Conservation (phyloP, 768 basidiomycete species). For the Chalciporus chontae region DNA sequence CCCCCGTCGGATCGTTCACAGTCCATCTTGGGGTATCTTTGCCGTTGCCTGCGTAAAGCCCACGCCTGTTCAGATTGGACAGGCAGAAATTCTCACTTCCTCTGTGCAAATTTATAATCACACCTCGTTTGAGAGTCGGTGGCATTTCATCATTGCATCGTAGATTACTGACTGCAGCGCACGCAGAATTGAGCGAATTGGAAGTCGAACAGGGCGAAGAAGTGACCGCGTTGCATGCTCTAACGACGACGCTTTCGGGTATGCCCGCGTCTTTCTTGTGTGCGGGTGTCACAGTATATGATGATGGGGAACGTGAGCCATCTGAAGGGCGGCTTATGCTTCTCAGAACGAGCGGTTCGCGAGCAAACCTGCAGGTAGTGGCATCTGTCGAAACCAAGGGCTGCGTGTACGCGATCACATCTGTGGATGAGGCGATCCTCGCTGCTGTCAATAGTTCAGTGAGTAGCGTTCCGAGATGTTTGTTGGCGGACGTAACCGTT, state of each 20-base stretch:
- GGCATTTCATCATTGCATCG: background rate
- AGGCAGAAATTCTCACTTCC: conserved; percentile 43
- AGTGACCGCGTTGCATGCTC: conserved; percentile 48
- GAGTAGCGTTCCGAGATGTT: conserved; percentile 22
- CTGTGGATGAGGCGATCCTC: conserved; percentile 48
- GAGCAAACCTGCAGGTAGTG: conserved; percentile 30
- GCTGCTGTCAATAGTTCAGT: conserved; percentile 79
- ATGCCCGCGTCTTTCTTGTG: conserved; percentile 42
- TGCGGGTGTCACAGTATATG: conserved; percentile 44
- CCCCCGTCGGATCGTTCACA: conserved; percentile 65
- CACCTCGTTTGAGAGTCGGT: conserved; percentile 58
- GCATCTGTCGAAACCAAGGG: conserved; percentile 51
- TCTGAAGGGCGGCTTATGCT: conserved; percentile 60
- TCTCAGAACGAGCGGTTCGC: conserved; percentile 35
- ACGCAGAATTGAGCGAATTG: conserved; percentile 27
- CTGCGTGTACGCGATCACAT: conserved; percentile 64
- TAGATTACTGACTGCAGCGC: conserved; percentile 3
- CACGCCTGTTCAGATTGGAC: conserved; percentile 52
- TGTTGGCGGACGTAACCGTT: background rate
- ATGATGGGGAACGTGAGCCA: conserved; percentile 45
- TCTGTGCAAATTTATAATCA: conserved; percentile 69
- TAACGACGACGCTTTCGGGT: conserved; percentile 27
- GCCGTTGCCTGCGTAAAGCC: conserved; percentile 62
- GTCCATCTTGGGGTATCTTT: conserved; percentile 50
- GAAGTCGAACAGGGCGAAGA: conserved; percentile 50